Base-by-base conservation (phyloP, 768 basidiomycete genomes). In the Mycena kentingensis region DNA sequence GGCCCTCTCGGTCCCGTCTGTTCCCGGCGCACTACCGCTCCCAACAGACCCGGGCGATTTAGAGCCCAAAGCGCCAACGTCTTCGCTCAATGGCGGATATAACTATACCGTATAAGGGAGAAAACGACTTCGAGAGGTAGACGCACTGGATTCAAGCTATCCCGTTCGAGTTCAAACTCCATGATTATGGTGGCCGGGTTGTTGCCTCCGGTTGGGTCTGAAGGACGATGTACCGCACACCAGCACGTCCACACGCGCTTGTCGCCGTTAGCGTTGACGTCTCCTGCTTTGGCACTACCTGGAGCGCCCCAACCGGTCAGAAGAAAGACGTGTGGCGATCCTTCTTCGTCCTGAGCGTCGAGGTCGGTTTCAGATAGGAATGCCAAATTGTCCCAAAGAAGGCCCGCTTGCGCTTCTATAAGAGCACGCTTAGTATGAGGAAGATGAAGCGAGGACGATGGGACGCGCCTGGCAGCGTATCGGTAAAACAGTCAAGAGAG, bases 161-260 rank as follows among this genome's bases (percentile, higher is more conserved):
- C 90, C 26, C 73, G 68, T 63, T 90, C 89, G 21, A 90, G 75
- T 65, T 93, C 91, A 56, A 92, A 88, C 64, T 93, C 90, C 67
- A 92, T 76, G 22, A 90, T 74, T 57, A 90, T 79, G 42, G 86
- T 63, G 3, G 66, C 64, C 13, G 62, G 49, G 10, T 43, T 48
- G 10, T 39, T n/a, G 2, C 48, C 49, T 25, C 60, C 52, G 8
- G 46, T 51, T 19, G 45, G 50, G n/a, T 56, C 57, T 18, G 70
- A 67, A 1, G 83, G 77, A 3, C 82, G 76, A 65, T 89, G 86
- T 0, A 82, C 70, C 5, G 84, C 80, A 63, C 82, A 82, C 85
- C 89, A 86, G 60, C 84, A 87, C 1, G 79, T 80, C 87, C 86
- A 90, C 0, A 67, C 64, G 19, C 70, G 69, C n/a, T 75, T 68